A percentile compares a stretch with the other conserved stretches of the same genome.
Evolutionary conservation across 306 rosid species (phyloP).

Genomic region (Inga laurina): DNA sequence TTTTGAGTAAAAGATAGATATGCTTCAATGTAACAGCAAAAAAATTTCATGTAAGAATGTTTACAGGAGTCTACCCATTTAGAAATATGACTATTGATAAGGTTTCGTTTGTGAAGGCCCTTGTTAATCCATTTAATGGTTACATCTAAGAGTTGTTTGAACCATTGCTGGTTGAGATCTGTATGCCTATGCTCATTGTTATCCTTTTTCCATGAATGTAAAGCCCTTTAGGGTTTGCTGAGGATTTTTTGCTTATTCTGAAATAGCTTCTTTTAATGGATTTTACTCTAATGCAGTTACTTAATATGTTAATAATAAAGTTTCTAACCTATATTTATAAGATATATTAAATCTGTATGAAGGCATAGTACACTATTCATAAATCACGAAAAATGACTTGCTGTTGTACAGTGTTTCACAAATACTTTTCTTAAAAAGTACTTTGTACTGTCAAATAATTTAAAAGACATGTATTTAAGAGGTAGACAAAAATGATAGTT

Average conservation of each 20-base stretch:
- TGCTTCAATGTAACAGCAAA: background rate
- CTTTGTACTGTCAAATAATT: background rate
- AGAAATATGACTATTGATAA: slow-evolving; percentile 4
- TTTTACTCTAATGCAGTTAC: background rate
- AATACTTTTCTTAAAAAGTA: background rate
- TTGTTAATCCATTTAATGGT: background rate
- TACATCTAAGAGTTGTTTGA: slow-evolving; percentile 7
- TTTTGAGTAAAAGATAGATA: background rate
- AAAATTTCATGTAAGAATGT: background rate
- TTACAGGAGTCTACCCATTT: background rate
- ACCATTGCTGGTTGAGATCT: slow-evolving; percentile 4
- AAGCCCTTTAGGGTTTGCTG: background rate
- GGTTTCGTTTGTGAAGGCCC: background rate
- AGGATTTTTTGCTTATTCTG: background rate
- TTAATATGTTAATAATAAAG: background rate
- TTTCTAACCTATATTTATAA: background rate
- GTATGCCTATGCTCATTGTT: slow-evolving; percentile 8
- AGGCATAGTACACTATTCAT: background rate
- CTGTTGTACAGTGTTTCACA: background rate
- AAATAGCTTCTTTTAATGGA: background rate
- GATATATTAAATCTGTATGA: background rate
- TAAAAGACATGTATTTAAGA: background rate
- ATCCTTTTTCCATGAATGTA: slow-evolving; percentile 18
- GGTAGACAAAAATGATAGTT: background rate
- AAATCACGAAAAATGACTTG: background rate